Conservation (phyloP, 148 eudicot species). For the Cornus suecica region DNA sequence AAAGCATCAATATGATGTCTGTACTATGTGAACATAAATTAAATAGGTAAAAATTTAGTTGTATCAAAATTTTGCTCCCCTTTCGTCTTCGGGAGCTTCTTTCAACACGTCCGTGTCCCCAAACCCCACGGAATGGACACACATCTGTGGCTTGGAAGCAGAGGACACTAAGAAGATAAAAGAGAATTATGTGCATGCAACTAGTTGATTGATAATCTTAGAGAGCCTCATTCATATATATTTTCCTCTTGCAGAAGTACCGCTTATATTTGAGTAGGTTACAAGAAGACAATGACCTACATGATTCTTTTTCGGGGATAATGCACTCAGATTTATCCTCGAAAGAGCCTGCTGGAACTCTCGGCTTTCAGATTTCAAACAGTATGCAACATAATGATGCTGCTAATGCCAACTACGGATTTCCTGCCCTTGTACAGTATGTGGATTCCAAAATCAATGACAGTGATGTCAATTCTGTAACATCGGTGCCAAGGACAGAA, state of each 20-base stretch:
- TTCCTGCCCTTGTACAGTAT: slow-evolving; percentile 26
- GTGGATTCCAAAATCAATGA: slow-evolving; percentile 36
- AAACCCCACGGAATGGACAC: background rate
- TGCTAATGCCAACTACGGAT: slow-evolving; percentile 24
- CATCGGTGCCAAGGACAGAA: slow-evolving; percentile 38
- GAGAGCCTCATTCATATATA: slow-evolving; percentile 9
- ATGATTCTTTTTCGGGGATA: slow-evolving; percentile 34
- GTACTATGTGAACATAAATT: background rate
- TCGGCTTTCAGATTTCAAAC: slow-evolving; percentile 41
- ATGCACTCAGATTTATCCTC: slow-evolving; percentile 47
- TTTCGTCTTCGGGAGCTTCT: background rate
- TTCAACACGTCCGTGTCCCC: too few species aligned
- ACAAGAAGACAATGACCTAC: slow-evolving; percentile 52
- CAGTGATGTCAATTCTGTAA: slow-evolving; percentile 27
- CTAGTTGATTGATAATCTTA: background rate
- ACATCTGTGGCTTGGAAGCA: background rate
- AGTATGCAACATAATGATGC: slow-evolving; percentile 35
- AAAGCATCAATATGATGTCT: background rate
- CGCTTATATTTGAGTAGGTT: slow-evolving; percentile 83
- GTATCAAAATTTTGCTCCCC: background rate
- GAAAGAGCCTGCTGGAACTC: slow-evolving; percentile 37
- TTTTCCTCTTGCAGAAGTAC: slow-evolving; percentile 69
- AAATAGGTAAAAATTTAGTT: background rate
- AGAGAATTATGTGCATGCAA: background rate
- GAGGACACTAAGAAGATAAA: background rate